phyloP scores from a whole-genome alignment of 2,329 filamentous ascomycete species.

The Fusarium sp. region DNA sequence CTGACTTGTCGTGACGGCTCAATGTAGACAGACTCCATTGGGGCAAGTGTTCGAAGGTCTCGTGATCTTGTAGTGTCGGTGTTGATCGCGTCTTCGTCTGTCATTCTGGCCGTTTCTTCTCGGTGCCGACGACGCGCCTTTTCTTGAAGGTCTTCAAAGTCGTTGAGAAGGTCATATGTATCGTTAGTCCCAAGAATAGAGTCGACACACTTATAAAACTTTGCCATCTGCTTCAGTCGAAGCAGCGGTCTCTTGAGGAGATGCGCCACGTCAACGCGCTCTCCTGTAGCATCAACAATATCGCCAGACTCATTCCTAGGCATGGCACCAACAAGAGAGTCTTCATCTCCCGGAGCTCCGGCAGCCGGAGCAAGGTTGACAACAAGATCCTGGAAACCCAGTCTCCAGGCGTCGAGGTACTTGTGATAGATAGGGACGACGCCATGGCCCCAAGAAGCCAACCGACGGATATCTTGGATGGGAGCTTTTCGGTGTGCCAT shows the following conservation, averaged over 20 bases:
- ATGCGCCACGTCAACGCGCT: constrained; percentile 93
- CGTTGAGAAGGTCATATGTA: constrained; percentile 53
- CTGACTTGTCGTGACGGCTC: constrained; percentile 84
- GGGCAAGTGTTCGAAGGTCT: constrained; percentile 80
- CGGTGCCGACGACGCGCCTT: constrained; percentile 74
- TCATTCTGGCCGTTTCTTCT: constrained; percentile 75
- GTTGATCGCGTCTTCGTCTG: constrained; percentile 86
- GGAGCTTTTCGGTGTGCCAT: constrained; percentile 84
- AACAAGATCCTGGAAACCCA: constrained; percentile 94
- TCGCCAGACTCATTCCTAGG: constrained; percentile 73
- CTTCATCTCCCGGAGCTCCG: constrained; percentile 64
- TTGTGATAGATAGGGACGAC: constrained; percentile 83
- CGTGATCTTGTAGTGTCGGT: constrained; percentile 85
- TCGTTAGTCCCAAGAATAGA: constrained; percentile 62
- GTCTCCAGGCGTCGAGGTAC: constrained; percentile 88
- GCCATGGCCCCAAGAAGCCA: constrained; percentile 84
- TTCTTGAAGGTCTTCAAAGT: constrained; percentile 78
- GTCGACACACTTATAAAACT: constrained; percentile 78
- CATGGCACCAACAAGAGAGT: constrained; percentile 68
- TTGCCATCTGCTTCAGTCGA: constrained; percentile 86
- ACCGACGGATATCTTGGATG: constrained; percentile 73
- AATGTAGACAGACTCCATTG: constrained; percentile 75
- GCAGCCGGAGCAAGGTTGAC: constrained; percentile 85
- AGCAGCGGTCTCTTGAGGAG: constrained; percentile 89
- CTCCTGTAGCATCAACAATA: constrained; percentile 78